Conservation (phyloP, 768 basidiomycete species). For the Boletus sp. region DNA sequence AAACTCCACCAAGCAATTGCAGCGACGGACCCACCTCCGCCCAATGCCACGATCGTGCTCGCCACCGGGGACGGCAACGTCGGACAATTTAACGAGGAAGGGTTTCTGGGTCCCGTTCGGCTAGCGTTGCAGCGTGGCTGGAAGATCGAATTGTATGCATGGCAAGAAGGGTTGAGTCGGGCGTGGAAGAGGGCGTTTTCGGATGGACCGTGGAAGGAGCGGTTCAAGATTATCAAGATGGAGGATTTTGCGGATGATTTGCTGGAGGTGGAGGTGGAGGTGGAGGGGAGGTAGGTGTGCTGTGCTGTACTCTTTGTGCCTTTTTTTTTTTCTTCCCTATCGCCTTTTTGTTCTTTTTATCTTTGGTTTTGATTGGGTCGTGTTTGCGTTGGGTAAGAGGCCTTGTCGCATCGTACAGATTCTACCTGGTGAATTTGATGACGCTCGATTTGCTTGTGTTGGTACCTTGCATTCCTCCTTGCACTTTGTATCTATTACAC, state of each 20-base stretch:
- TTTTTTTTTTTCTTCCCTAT: neutral
- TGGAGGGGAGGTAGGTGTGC: conserved; percentile 11
- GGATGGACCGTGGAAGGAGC: conserved; percentile 37
- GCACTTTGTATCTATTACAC: conserved; percentile 10
- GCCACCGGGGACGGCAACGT: conserved; percentile 94
- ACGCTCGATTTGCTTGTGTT: conserved; percentile 5
- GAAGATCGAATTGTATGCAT: conserved; percentile 93
- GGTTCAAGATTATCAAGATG: conserved; percentile 58
- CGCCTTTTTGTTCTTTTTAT: neutral
- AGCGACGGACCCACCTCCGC: conserved; percentile 59
- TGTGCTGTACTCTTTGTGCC: neutral
- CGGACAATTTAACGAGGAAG: conserved; percentile 89
- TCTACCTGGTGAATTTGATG: neutral
- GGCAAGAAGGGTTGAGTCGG: conserved; percentile 79
- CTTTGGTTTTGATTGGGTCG: neutral
- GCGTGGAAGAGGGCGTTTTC: conserved; percentile 77
- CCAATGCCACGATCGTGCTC: conserved; percentile 76
- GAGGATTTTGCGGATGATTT: conserved; percentile 64
- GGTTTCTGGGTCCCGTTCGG: conserved; percentile 85
- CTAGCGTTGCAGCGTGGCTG: conserved; percentile 87
- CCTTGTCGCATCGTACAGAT: neutral
- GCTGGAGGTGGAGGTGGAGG: conserved; percentile 40
- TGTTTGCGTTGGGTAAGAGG: neutral
- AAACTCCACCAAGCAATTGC: conserved; percentile 87
- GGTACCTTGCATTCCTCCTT: conserved; percentile 1